Evolutionary conservation across 345 rosid species (phyloP).

Genomic region (Schrenkiella parvula): DNA sequence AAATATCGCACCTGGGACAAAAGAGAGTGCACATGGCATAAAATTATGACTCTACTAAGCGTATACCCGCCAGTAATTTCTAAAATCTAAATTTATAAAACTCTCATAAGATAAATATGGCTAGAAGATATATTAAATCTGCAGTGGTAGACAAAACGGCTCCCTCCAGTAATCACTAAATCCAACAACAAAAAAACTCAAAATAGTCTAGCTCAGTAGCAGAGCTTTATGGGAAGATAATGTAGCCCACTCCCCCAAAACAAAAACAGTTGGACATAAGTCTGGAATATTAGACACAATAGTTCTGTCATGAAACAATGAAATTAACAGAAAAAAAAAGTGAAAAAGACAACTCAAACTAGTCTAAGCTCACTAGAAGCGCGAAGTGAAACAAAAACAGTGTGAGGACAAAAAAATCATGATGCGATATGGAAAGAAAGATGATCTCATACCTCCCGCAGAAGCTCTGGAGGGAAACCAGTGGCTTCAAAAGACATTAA

Average conservation of each 20-base stretch:
- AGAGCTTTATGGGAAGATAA: not conserved
- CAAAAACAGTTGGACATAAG: too few relatives aligned
- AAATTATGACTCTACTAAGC: conserved; percentile 39
- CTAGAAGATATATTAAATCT: not conserved
- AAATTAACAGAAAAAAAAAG: not conserved
- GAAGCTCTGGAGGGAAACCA: conserved; percentile 81
- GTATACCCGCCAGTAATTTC: conserved; percentile 34
- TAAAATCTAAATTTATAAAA: not conserved
- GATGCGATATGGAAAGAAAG: not conserved
- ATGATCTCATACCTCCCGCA: conserved; percentile 68
- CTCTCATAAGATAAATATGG: not conserved
- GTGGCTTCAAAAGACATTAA: conserved; percentile 68
- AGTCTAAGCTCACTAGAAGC: conserved; percentile 4
- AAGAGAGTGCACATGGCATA: conserved; percentile 49
- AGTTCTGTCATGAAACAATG: not conserved
- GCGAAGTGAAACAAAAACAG: not conserved
- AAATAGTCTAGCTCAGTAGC: not conserved
- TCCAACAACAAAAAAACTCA: not conserved
- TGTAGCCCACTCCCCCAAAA: not conserved
- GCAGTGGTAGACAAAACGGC: not conserved
- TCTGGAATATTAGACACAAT: too few relatives aligned
- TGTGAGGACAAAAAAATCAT: not conserved
- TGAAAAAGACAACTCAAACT: too few relatives aligned
- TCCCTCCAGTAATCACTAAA: not conserved
- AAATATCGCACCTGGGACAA: conserved; percentile 99